phyloP scores from a whole-genome alignment of 2,329 filamentous ascomycete genomes.

The Arthrocladium fulminans region DNA sequence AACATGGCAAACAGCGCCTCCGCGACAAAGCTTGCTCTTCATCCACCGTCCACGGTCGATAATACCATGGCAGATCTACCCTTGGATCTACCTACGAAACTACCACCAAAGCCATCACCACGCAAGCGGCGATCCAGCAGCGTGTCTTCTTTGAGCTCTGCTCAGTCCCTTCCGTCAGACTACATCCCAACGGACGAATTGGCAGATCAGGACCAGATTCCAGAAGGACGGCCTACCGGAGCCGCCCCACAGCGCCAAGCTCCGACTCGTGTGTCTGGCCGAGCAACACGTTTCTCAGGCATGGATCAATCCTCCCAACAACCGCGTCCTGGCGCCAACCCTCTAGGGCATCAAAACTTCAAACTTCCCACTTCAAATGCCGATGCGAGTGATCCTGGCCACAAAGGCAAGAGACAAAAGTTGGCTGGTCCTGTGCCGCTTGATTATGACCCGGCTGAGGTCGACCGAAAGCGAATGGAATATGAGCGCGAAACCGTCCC shows the following conservation, averaged over 20 bases:
- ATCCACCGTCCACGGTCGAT: slow-evolving; percentile 1
- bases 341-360: neutral
- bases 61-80: neutral
- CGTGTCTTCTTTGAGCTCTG: slow-evolving; percentile 28
- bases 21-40: neutral
- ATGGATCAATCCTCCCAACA: slow-evolving; percentile 7
- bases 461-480: neutral
- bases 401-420: neutral
- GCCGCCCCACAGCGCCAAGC: slow-evolving; percentile 17
- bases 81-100: neutral
- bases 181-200: slow-evolving; percentile 16
- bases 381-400: neutral
- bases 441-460: neutral
- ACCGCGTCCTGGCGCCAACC: neutral
- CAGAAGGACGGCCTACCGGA: slow-evolving; percentile 10
- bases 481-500: neutral
- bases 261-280: slow-evolving; percentile 15
- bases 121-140: slow-evolving; percentile 17
- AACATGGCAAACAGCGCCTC: neutral
- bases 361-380: neutral
- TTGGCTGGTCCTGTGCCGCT: neutral
- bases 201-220: slow-evolving; percentile 10
- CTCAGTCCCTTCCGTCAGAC: slow-evolving; percentile 32
- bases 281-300: slow-evolving; percentile 17
- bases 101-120: slow-evolving; percentile 1